These are phyloP conservation scores for Mercurialis annua DNA, from an alignment of 345 rosid genomes.

Conservation along the genomic window DNA sequence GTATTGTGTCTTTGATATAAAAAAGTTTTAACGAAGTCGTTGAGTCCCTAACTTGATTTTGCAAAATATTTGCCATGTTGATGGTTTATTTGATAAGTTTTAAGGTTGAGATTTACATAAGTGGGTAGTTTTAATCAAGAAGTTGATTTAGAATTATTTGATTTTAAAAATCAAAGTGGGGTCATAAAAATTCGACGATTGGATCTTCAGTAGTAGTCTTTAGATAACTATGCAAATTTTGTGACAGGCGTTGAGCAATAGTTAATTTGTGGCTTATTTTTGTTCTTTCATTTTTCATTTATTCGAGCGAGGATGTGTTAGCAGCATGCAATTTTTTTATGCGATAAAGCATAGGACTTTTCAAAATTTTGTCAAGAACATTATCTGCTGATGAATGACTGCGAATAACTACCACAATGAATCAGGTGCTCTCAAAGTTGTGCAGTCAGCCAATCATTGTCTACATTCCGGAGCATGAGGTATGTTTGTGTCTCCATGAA, in stretches of 20 bases:
- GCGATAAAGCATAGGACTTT: neutral
- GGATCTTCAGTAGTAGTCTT: conserved; percentile 6
- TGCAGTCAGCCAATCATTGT: conserved; percentile 72
- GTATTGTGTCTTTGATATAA: too few relatives aligned
- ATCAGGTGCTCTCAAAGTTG: conserved; percentile 78
- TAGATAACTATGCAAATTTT: neutral
- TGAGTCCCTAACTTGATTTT: too few relatives aligned
- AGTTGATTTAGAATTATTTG: too few relatives aligned
- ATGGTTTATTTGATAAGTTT: too few relatives aligned
- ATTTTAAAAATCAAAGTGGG: neutral
- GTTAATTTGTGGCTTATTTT: neutral
- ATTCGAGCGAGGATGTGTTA: neutral
- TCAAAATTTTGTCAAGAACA: conserved; percentile 12
- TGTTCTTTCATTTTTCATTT: neutral
- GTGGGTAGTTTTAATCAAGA: too few relatives aligned
- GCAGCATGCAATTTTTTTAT: neutral
- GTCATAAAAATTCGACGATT: neutral
- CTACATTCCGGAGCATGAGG: conserved; percentile 88
- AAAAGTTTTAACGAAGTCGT: too few relatives aligned
- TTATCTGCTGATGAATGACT: conserved; percentile 10
- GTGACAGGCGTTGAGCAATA: neutral
- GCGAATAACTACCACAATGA: conserved; percentile 1
- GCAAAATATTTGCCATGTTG: too few relatives aligned
- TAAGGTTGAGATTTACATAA: too few relatives aligned
- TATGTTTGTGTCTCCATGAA: conserved; percentile 13